Base-by-base conservation (phyloP, 2,329 filamentous ascomycete species). In the Colletotrichum costaricense region DNA sequence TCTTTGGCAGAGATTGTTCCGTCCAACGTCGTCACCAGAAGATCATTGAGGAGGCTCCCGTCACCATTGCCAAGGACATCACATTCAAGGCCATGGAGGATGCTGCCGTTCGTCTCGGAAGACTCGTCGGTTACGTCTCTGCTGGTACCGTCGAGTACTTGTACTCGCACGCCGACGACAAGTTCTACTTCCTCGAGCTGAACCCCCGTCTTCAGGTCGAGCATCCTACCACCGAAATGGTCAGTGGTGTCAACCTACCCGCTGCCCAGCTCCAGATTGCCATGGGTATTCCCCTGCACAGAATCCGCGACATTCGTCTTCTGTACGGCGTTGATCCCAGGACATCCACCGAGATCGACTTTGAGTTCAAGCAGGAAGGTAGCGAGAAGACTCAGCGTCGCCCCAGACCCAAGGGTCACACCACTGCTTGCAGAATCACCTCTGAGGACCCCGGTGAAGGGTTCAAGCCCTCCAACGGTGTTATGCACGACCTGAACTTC, bases 141-240 rank as follows among this genome's bases (percentile, higher is more conserved):
- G 97, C 97, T 26, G 97, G 97, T 89, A 99, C 97, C 38, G 97
- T 99, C 74, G 97, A 99, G 86, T 99, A 99, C 84, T 91, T 99
- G 62, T 99, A 99, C 89, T 99, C 97, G 55, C 95, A 99, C 84
- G 88, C 95, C 22, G 97, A 99, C 78, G 95, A 98, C 89, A 97
- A 98, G 85, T 99, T 99, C 88, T 99, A 98, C 90, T 99, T 99
- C 88, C 88, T 99, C 76, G 97, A 99, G 86, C 87, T 99, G 81
- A 99, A 99, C 88, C 97, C 97, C 63, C 95, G 97, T 94, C 93
- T 99, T 68, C 97, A 99, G 87, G 97, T 99, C 85, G 97, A 99
- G 90, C 97, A 99, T 87, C 97, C 97, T 58, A 99, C 96, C 66
- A 99, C 97, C 33, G 97, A 99, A 84, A 99, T 99, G 97, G 97